Evolutionary conservation across 2,329 filamentous ascomycete species (phyloP).

Genomic region (Pestalotiopsis sp.): DNA sequence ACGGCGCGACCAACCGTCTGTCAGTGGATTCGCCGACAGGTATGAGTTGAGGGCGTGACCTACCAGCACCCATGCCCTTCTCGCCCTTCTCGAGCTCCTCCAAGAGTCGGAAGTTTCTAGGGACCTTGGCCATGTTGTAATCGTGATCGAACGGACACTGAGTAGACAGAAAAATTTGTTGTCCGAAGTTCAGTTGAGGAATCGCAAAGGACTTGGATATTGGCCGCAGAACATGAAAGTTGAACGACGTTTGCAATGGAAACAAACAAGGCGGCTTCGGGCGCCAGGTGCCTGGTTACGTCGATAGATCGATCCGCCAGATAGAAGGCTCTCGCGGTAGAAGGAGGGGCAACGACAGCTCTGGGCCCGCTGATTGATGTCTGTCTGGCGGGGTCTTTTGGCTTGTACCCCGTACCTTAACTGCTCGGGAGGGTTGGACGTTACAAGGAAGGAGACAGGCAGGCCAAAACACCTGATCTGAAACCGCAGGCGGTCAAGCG

Average conservation of each 20-base stretch:
- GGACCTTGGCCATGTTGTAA: slow-evolving; percentile 67
- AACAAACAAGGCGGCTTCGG: neutral
- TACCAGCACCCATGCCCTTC: slow-evolving; percentile 92
- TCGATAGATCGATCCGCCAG: neutral
- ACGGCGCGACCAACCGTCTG: neutral
- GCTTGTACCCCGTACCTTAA: neutral
- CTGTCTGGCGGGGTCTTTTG: neutral
- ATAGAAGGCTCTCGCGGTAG: neutral
- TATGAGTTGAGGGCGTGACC: slow-evolving; percentile 19
- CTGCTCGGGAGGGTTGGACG: neutral
- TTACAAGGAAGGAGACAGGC: neutral
- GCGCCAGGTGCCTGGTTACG: neutral
- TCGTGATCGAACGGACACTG: neutral
- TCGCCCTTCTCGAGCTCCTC: slow-evolving; percentile 99
- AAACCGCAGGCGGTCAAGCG: slow-evolving; percentile 10
- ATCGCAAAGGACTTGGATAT: too few species aligned
- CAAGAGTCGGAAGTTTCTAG: slow-evolving; percentile 92
- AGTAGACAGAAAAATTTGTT: too few species aligned
- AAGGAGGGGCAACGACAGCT: neutral
- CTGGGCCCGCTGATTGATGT: neutral
- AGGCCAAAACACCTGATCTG: neutral
- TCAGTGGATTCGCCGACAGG: neutral
- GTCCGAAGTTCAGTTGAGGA: too few species aligned
- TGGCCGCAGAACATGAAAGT: neutral
- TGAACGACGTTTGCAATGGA: neutral